Evolutionary conservation across 2,329 filamentous ascomycete genomes (phyloP).

Genomic region (Scopulariopsis brevicaulis): DNA sequence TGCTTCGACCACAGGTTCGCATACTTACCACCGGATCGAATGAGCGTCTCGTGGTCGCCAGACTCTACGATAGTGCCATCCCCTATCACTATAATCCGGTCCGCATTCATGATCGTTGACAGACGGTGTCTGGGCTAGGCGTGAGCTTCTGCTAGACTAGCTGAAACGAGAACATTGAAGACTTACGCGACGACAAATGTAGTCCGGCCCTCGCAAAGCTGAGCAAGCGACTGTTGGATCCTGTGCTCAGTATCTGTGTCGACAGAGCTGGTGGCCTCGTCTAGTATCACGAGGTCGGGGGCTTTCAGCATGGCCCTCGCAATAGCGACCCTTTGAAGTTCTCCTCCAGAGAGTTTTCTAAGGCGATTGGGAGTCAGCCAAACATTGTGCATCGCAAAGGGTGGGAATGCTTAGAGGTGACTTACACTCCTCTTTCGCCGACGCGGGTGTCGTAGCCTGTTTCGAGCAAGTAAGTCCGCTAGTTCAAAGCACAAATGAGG

Average conservation of each 20-base stretch:
- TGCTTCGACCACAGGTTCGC: constrained; percentile 55
- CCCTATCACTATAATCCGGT: constrained; percentile 54
- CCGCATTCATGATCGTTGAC: constrained; percentile 60
- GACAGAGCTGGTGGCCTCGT: constrained; percentile 70
- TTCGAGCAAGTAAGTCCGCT: background rate
- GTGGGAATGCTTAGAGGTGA: background rate
- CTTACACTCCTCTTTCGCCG: constrained; percentile 36
- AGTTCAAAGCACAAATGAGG: background rate
- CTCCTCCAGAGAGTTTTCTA: constrained; percentile 53
- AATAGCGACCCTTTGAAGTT: constrained; percentile 56
- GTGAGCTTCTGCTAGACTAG: constrained; percentile 5
- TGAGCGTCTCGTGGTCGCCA: constrained; percentile 47
- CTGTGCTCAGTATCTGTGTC: constrained; percentile 59
- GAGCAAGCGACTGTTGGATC: constrained; percentile 50
- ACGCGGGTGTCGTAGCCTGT: constrained; percentile 36
- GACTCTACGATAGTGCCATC: constrained; percentile 52
- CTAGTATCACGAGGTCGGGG: constrained; percentile 64
- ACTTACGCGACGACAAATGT: constrained; percentile 55
- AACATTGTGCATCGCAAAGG: background rate
- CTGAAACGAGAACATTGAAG: background rate
- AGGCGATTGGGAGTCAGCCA: background rate
- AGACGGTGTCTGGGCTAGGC: constrained; percentile 43
- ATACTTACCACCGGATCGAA: constrained; percentile 49
- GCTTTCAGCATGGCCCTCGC: constrained; percentile 62
- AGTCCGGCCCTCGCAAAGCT: constrained; percentile 48